Evolutionary conservation across 805 yeast genomes (phyloP).

Genomic region (Starmera pachycereana): DNA sequence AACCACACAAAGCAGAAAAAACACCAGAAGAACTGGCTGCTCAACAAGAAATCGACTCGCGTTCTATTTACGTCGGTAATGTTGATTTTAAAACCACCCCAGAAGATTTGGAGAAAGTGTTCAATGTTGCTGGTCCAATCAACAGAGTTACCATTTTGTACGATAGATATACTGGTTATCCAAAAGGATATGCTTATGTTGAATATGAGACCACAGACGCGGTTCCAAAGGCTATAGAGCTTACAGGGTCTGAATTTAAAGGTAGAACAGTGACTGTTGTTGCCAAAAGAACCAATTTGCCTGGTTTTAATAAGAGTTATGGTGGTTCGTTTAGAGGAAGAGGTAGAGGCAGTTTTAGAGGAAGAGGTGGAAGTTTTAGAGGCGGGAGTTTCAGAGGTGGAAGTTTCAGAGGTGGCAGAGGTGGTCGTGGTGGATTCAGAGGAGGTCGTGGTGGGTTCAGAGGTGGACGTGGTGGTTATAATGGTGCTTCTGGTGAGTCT

Average conservation of each 20-base stretch:
- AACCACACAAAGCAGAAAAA: conserved; percentile 6
- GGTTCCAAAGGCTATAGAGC: conserved; percentile 35
- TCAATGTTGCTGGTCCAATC: conserved; percentile 33
- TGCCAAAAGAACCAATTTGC: conserved; percentile 44
- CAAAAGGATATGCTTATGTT: conserved; percentile 55
- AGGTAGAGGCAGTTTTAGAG: conserved; percentile 3
- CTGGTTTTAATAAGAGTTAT: conserved; percentile 28
- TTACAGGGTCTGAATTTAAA: conserved; percentile 32
- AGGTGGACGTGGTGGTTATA: conserved; percentile 7
- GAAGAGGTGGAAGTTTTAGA: conserved; percentile 2
- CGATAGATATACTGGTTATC: conserved; percentile 33
- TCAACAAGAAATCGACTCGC: conserved; percentile 37
- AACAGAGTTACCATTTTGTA: conserved; percentile 43
- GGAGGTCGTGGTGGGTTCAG: conserved; percentile 12
- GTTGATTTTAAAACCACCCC: conserved; percentile 40
- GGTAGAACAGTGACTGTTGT: conserved; percentile 38
- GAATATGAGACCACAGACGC: conserved; percentile 37
- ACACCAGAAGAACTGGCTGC: conserved; percentile 18
- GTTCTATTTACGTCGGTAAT: conserved; percentile 46
- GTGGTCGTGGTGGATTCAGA: conserved; percentile 10
- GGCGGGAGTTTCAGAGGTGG: conserved; percentile 1
- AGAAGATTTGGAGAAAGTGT: conserved; percentile 36
- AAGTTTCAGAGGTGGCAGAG: conserved; percentile 5
- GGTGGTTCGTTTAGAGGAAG: conserved; percentile 7
- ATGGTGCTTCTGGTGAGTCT: conserved; percentile 3